Conservation (phyloP, 345 rosid genomes). For the Eucalyptus coolabah region DNA sequence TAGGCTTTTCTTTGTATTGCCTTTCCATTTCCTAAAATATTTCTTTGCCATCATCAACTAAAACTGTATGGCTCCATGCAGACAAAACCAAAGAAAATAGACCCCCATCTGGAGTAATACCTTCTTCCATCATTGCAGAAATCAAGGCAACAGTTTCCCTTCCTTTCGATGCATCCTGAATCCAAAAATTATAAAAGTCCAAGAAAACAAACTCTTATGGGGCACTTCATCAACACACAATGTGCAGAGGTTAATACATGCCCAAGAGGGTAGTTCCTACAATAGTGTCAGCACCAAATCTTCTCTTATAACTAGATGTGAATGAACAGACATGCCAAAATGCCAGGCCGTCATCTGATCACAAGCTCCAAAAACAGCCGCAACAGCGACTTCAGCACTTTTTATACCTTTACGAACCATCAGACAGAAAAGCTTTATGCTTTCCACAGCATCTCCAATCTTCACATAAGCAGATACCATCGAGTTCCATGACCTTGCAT, state of each 20-base stretch:
- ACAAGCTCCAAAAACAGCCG: conserved; percentile 9
- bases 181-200: conserved; percentile 13
- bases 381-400: conserved; percentile 5
- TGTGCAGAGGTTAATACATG: conserved; percentile 4
- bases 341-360: conserved; percentile 8
- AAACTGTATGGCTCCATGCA: conserved; percentile 14
- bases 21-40: conserved; percentile 1
- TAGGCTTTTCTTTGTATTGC: background rate
- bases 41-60: conserved; percentile 17
- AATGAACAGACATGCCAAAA: conserved; percentile 14
- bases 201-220: background rate
- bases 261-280: conserved; percentile 10
- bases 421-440: conserved; percentile 7
- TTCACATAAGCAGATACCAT: conserved; percentile 6
- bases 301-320: background rate
- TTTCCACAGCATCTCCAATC: conserved; percentile 1
- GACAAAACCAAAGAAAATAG: conserved; percentile 12
- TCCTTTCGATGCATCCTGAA: conserved; percentile 9
- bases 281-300: background rate
- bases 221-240: conserved; percentile 3
- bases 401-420: conserved; percentile 7
- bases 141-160: conserved; percentile 3
- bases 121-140: background rate
- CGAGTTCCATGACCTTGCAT: conserved; percentile 11
- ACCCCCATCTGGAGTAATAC: conserved; percentile 3